A percentile compares a stretch with the other conserved stretches of the same genome.
phyloP scores from a whole-genome alignment of 352 stramenopile species.

The Pythium pyrilobum region DNA sequence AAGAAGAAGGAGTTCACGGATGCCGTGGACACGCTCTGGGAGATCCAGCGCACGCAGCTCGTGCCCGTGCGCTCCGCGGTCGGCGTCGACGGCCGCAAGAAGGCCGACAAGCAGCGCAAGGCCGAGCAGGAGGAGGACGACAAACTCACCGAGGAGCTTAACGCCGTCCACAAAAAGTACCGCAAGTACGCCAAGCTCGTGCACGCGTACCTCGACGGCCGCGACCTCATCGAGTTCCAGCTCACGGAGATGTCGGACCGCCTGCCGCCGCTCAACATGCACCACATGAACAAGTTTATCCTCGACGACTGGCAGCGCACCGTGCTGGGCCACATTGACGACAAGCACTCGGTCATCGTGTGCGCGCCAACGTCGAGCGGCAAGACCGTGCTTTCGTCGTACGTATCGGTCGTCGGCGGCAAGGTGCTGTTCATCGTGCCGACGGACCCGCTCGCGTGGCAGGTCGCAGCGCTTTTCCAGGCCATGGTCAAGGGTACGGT shows the following conservation, averaged over 20 bases:
- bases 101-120: constrained; percentile 63
- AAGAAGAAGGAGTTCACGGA: constrained; percentile 85
- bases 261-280: constrained; percentile 82
- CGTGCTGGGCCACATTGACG: constrained; percentile 93
- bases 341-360: constrained; percentile 95
- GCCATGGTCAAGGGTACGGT: constrained; percentile 96
- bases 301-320: constrained; percentile 97
- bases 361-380: constrained; percentile 96
- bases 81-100: constrained; percentile 44
- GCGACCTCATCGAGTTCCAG: constrained; percentile 83
- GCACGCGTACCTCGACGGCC: constrained; percentile 57
- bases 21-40: constrained; percentile 82
- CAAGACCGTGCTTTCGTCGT: constrained; percentile 93
- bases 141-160: constrained; percentile 57
- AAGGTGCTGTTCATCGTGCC: constrained; percentile 90
- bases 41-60: constrained; percentile 78
- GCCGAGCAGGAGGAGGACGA: constrained; percentile 72
- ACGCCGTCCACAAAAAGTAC: constrained; percentile 84
- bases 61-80: constrained; percentile 34
- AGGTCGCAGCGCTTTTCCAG: constrained; percentile 98
- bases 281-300: constrained; percentile 91
- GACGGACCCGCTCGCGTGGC: constrained; percentile 97
- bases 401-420: constrained; percentile 72
- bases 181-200: constrained; percentile 82
- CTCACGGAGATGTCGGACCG: constrained; percentile 86